A percentile compares a stretch with the other conserved stretches of the same genome.
Evolutionary conservation across 2,329 filamentous ascomycete species (phyloP).

Genomic region (Fusarium penzigii): DNA sequence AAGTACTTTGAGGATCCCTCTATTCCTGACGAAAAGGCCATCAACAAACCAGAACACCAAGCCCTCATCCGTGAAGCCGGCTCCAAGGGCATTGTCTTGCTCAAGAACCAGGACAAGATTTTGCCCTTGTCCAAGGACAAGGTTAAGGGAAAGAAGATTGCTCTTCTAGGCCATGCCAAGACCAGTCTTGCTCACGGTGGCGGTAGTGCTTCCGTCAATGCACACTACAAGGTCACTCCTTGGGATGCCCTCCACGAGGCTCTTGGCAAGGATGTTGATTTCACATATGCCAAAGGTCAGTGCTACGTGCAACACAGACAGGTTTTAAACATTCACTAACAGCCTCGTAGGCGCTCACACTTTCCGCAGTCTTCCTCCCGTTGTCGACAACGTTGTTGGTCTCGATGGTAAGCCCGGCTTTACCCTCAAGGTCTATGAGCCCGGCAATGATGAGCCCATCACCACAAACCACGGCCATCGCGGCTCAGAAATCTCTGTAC

Average conservation of each 20-base stretch:
- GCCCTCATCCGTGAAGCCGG: slow-evolving; percentile 32
- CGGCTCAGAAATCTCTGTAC: slow-evolving; percentile 26
- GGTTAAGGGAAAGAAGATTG: slow-evolving; percentile 35
- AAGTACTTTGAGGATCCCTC: slow-evolving; percentile 32
- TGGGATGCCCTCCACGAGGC: slow-evolving; percentile 35
- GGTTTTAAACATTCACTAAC: neutral
- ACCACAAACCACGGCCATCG: slow-evolving; percentile 26
- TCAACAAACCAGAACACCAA: slow-evolving; percentile 35
- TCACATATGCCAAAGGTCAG: slow-evolving; percentile 32
- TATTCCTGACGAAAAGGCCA: slow-evolving; percentile 30
- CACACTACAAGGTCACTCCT: slow-evolving; percentile 38
- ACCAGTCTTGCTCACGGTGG: slow-evolving; percentile 38
- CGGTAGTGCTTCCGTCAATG: slow-evolving; percentile 38
- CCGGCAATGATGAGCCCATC: slow-evolving; percentile 26
- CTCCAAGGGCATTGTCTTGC: slow-evolving; percentile 59
- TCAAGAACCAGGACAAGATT: slow-evolving; percentile 62
- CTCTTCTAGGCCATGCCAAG: slow-evolving; percentile 37
- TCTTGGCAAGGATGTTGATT: slow-evolving; percentile 28
- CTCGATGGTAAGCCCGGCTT: slow-evolving; percentile 36
- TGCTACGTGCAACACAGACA: neutral
- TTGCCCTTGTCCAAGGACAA: slow-evolving; percentile 53
- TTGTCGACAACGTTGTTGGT: slow-evolving; percentile 31
- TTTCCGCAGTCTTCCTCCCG: slow-evolving; percentile 25
- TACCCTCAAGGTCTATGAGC: slow-evolving; percentile 33
- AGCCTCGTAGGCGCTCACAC: slow-evolving; percentile 26